A percentile compares a stretch with the other conserved stretches of the same genome.
These are phyloP conservation scores for Chlorella sorokiniana DNA, from an alignment of 139 green algal genomes.

Conservation along the genomic window DNA sequence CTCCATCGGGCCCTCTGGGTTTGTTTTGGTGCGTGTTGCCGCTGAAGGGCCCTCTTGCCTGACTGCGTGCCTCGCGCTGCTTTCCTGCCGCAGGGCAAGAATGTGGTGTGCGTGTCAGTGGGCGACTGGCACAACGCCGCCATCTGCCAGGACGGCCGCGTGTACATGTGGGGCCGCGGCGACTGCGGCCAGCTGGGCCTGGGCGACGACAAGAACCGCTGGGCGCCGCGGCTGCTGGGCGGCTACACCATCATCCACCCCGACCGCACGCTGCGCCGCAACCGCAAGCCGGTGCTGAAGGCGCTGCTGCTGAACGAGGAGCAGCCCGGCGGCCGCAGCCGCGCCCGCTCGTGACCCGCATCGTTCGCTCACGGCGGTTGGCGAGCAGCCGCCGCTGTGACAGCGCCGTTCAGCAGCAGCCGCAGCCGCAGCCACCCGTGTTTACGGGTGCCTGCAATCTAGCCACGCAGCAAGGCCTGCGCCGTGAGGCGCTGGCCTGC, in stretches of 20 bases:
- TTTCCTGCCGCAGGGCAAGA: slow-evolving; percentile 15
- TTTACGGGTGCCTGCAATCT: neutral
- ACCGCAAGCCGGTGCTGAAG: slow-evolving; percentile 36
- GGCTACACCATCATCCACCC: slow-evolving; percentile 71
- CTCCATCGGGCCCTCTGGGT: neutral
- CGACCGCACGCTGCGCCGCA: slow-evolving; percentile 75
- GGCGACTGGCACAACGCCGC: slow-evolving; percentile 75
- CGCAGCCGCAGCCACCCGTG: neutral
- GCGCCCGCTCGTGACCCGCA: too few species aligned
- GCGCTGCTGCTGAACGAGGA: slow-evolving; percentile 33
- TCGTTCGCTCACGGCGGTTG: too few species aligned
- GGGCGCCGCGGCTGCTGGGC: slow-evolving; percentile 52
- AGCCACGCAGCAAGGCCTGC: neutral
- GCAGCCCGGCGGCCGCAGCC: neutral
- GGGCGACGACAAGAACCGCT: slow-evolving; percentile 59
- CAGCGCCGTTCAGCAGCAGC: too few species aligned
- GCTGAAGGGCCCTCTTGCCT: neutral
- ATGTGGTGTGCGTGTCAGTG: slow-evolving; percentile 59
- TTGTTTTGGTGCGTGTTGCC: neutral
- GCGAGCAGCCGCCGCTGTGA: too few species aligned
- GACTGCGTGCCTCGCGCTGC: neutral
- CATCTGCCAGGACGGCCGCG: slow-evolving; percentile 50
- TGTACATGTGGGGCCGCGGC: slow-evolving; percentile 81
- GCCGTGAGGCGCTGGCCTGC: neutral
- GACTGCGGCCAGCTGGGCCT: slow-evolving; percentile 82